Percentiles rank a stretch among this genome's conserved stretches.
These are phyloP conservation scores for Sporothrix sp. DNA, from an alignment of 2,329 filamentous ascomycete genomes.

Conservation along the genomic window DNA sequence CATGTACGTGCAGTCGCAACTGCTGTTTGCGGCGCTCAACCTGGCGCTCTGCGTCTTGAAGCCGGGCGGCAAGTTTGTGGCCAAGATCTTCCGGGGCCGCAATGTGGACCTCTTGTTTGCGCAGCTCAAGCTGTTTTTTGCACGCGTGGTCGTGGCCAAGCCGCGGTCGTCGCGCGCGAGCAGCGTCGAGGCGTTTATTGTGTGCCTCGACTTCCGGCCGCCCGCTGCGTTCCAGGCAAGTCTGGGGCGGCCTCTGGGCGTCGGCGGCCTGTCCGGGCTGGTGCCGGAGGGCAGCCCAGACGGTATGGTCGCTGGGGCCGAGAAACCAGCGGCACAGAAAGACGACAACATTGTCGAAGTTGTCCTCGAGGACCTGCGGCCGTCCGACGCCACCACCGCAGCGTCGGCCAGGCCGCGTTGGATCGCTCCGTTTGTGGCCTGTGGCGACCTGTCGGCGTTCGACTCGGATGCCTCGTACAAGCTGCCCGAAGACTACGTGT, in stretches of 20 bases:
- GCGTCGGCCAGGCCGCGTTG: constrained; percentile 46
- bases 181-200: constrained; percentile 93
- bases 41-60: constrained; percentile 78
- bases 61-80: constrained; percentile 90
- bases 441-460: constrained; percentile 87
- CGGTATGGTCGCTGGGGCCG: neutral
- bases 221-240: constrained; percentile 67
- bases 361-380: constrained; percentile 37
- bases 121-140: constrained; percentile 86
- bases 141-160: constrained; percentile 81
- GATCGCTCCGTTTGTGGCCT: constrained; percentile 96
- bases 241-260: constrained; percentile 63
- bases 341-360: constrained; percentile 36
- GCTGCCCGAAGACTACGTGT: constrained; percentile 75
- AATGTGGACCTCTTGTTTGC: constrained; percentile 95
- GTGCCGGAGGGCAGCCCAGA: neutral
- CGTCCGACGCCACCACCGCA: constrained; percentile 14
- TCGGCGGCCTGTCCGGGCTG: constrained; percentile 31
- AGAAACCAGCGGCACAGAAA: neutral
- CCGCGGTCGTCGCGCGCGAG: constrained; percentile 90
- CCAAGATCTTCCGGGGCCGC: constrained; percentile 91
- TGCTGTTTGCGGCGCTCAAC: constrained; percentile 89
- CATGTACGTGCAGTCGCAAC: constrained; percentile 94
- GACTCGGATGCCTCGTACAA: constrained; percentile 94
- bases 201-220: constrained; percentile 81